Evolutionary conservation across 2,329 filamentous ascomycete species (phyloP).

Genomic region (Aureobasidium zeae): DNA sequence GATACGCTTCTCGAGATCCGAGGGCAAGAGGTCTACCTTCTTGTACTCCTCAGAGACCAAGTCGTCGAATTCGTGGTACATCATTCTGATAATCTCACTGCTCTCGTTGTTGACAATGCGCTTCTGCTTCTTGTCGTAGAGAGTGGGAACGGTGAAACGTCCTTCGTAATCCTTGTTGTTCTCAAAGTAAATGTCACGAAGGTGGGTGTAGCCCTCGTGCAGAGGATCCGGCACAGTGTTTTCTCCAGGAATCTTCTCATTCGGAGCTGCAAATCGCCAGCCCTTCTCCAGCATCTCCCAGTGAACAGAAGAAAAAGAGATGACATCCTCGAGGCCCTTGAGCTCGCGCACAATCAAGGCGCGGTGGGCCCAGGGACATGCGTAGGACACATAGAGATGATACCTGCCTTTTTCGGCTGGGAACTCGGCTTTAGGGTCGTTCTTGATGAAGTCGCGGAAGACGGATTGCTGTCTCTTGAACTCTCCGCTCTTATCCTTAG

Average conservation of each 20-base stretch:
- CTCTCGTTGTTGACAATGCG: conserved; percentile 79
- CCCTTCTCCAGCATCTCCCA: conserved; percentile 73
- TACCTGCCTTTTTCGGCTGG: conserved; percentile 83
- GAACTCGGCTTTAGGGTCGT: conserved; percentile 61
- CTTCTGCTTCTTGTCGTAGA: conserved; percentile 58
- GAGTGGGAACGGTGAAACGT: conserved; percentile 75
- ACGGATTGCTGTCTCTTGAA: conserved; percentile 81
- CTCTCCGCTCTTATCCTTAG: conserved; percentile 70
- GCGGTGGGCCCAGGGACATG: conserved; percentile 88
- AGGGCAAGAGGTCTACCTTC: conserved; percentile 37
- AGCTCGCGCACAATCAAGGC: conserved; percentile 79
- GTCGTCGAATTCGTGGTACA: conserved; percentile 66
- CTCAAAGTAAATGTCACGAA: conserved; percentile 72
- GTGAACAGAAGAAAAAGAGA: conserved; percentile 74
- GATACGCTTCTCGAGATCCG: conserved; percentile 36
- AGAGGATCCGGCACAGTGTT: conserved; percentile 54
- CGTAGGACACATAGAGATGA: conserved; percentile 90
- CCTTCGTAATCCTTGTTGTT: conserved; percentile 63
- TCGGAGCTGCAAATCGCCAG: conserved; percentile 70
- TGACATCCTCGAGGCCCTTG: conserved; percentile 82
- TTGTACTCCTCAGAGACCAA: conserved; percentile 34
- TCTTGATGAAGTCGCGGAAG: conserved; percentile 74
- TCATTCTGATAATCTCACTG: conserved; percentile 80
- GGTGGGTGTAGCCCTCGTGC: conserved; percentile 57
- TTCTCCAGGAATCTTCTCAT: conserved; percentile 48